Evolutionary conservation across 2,329 filamentous ascomycete species (phyloP).

Genomic region (Orbilia ellipsospora): DNA sequence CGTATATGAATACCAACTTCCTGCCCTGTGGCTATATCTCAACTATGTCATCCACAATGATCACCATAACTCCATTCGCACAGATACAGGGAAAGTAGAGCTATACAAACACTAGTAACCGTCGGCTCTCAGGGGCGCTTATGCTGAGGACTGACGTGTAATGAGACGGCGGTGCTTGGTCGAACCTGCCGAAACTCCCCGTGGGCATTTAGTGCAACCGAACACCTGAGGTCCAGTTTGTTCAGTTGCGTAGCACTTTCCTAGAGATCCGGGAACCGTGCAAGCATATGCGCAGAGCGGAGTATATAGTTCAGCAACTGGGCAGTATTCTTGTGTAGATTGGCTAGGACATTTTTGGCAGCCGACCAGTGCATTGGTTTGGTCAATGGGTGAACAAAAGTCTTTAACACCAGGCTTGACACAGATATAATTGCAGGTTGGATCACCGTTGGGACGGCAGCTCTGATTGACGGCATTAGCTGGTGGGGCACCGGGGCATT

Average conservation of each 20-base stretch:
- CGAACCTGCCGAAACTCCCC: background rate
- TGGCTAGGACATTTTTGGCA: conserved; percentile 10
- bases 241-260: background rate
- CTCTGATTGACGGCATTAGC: background rate
- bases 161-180: background rate
- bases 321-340: conserved; percentile 4
- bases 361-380: conserved; percentile 8
- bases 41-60: too few species aligned
- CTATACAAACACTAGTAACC: too few species aligned
- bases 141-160: too few species aligned
- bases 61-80: too few species aligned
- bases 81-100: too few species aligned
- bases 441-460: conserved; percentile 9
- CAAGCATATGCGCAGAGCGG: conserved; percentile 4
- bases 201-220: conserved; percentile 12
- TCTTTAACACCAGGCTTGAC: conserved; percentile 1
- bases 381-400: conserved; percentile 7
- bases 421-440: conserved; percentile 10
- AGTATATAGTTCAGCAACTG: conserved; percentile 6
- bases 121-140: too few species aligned
- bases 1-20: too few species aligned
- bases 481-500: background rate
- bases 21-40: too few species aligned
- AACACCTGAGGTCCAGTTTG: background rate
- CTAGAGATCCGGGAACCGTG: background rate